Evolutionary conservation across 1,139 yeast species (phyloP), one percentile per base, ranked within the genome.

Genomic region (Saccharomyces hybrid): DNA sequence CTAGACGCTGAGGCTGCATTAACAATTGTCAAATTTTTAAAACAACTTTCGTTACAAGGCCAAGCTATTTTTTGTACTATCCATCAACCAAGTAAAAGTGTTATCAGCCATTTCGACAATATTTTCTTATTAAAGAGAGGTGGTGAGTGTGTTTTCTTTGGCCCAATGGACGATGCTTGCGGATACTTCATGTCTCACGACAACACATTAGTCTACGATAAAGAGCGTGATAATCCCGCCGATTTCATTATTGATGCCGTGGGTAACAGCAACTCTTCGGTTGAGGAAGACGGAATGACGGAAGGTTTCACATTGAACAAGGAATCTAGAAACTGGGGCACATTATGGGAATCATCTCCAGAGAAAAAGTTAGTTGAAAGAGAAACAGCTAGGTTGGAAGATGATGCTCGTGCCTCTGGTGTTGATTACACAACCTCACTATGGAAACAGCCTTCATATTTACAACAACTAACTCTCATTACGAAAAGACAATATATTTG

Each of bases 161-260:
- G 79, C 55, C 60, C 63, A 12, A 62, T 70, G 55, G 71, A 70
- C 49, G 60, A 64, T 19, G 82, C 81, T 2, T 76, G 73, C 60
- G 67, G 66, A 19, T 79, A 66, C 60, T 78, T 79, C 57, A 52
- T 56, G 44, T 42, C 52, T 3, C 55, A 60, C 49, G 65, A 63
- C 27, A 51, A 54, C 6, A 42, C 57, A 7, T 53, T 64, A 32
- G 32, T 52, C 16, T 62, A 56, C 46, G 62, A 63, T 42, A 54
- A 47, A 16, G 63, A 60, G 52, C 42, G 46, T 46, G 84, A 78
- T 57, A 81, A 81, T 57, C 86, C 86, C 3, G 86, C 86, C 21
- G 86, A 81, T 65, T 81, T 79, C 64, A 78, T 82, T 58, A 71
- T 81, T 59, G 81, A 80, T 56, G 78, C 77, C 48, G 80, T 81